phyloP scores from a whole-genome alignment of 2,329 filamentous ascomycete species.

The Volutella citrinella region DNA sequence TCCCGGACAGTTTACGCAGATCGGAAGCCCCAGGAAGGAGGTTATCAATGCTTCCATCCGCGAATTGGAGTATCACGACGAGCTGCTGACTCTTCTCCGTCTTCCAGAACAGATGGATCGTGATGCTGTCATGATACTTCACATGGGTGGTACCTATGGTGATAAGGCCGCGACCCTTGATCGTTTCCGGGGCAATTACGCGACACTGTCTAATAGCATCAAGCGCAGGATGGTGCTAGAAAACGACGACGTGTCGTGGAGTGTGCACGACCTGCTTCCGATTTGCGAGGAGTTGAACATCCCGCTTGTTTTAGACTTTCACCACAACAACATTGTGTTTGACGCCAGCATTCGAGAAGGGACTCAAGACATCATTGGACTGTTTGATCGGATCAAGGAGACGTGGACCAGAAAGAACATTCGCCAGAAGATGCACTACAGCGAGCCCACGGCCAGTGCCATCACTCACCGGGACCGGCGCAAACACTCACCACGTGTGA shows the following conservation, averaged over 20 bases:
- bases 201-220: slow-evolving; percentile 60
- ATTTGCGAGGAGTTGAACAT: slow-evolving; percentile 94
- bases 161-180: slow-evolving; percentile 78
- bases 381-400: slow-evolving; percentile 74
- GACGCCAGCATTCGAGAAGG: slow-evolving; percentile 75
- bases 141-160: slow-evolving; percentile 88
- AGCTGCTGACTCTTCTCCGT: slow-evolving; percentile 74
- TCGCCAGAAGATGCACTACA: slow-evolving; percentile 96
- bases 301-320: slow-evolving; percentile 86
- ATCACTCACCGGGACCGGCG: slow-evolving; percentile 75
- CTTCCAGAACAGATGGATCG: slow-evolving; percentile 75
- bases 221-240: slow-evolving; percentile 84
- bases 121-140: slow-evolving; percentile 91
- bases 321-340: slow-evolving; percentile 94
- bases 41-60: slow-evolving; percentile 76
- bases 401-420: slow-evolving; percentile 86
- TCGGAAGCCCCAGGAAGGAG: slow-evolving; percentile 75
- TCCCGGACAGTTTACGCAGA: slow-evolving; percentile 88
- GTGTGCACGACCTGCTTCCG: slow-evolving; percentile 86
- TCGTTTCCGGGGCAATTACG: slow-evolving; percentile 76
- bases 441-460: slow-evolving; percentile 63
- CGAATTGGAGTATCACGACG: slow-evolving; percentile 84
- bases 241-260: slow-evolving; percentile 92
- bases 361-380: slow-evolving; percentile 71
- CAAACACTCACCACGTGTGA: slow-evolving; percentile 81